Conservation (phyloP, 768 basidiomycete species). For the Cystobasidium ongulense region DNA sequence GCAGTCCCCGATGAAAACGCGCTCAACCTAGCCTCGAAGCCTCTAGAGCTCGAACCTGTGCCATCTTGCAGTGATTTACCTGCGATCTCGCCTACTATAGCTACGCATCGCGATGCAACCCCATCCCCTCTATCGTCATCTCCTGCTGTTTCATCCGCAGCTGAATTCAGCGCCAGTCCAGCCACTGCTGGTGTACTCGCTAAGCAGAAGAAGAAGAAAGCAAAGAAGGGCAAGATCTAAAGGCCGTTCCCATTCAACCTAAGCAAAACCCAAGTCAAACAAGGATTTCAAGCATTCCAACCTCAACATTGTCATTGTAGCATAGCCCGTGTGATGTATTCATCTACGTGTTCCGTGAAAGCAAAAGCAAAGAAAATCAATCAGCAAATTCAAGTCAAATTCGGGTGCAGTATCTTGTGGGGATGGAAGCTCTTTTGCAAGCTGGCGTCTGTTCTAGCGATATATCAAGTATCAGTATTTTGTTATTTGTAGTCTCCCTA, state of each 20-base stretch:
- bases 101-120: neutral
- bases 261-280: no score
- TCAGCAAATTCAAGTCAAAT: no score
- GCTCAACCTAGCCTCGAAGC: no score
- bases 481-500: neutral
- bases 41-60: no score
- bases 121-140: neutral
- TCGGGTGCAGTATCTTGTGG: no score
- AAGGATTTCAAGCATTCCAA: no score
- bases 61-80: neutral
- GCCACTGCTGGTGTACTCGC: neutral
- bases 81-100: neutral
- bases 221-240: neutral
- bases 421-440: no score
- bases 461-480: neutral
- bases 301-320: neutral
- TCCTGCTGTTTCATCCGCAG: neutral
- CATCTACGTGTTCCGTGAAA: no score
- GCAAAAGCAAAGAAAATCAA: neutral
- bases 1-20: neutral
- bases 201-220: neutral
- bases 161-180: neutral
- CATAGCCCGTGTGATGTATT: neutral
- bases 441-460: neutral
- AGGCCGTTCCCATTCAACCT: neutral